Conservation (phyloP, 164 flowering plant species). For the Echeveria elegans region DNA sequence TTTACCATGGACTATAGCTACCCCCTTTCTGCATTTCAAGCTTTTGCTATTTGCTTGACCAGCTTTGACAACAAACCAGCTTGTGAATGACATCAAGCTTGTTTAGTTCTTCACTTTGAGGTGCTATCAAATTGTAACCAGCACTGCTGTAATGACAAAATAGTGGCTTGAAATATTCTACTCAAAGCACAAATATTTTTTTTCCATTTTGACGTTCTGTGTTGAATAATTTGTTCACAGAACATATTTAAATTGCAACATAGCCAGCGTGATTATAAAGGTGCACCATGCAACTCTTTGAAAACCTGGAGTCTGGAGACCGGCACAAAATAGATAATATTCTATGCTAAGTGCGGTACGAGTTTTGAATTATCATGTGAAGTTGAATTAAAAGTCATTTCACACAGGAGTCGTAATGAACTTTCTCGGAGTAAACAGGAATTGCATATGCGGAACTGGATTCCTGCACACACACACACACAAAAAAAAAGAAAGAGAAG, state of each 20-base stretch:
- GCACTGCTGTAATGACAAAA: background rate
- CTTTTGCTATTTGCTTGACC: slow-evolving; percentile 46
- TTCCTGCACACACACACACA: background rate
- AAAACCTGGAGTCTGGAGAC: too few species aligned
- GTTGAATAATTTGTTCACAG: too few species aligned
- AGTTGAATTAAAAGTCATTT: background rate
- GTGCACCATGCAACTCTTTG: too few species aligned
- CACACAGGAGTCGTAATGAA: slow-evolving; percentile 4
- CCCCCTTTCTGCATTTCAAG: slow-evolving; percentile 56
- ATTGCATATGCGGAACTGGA: background rate
- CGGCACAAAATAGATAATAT: too few species aligned
- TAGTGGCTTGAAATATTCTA: background rate
- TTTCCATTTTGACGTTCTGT: too few species aligned
- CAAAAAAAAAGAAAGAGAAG: too few species aligned
- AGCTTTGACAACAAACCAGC: slow-evolving; percentile 53
- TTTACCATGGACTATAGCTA: slow-evolving; percentile 66
- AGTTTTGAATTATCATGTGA: too few species aligned
- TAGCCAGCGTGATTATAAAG: too few species aligned
- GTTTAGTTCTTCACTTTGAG: background rate
- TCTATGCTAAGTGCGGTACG: too few species aligned
- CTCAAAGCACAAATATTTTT: background rate
- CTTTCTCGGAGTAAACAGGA: background rate
- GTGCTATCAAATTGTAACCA: background rate
- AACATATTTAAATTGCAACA: too few species aligned
- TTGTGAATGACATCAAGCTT: slow-evolving; percentile 27